These are phyloP conservation scores for Metrosideros polymorpha DNA, from an alignment of 441 rosid genomes.

Conservation along the genomic window DNA sequence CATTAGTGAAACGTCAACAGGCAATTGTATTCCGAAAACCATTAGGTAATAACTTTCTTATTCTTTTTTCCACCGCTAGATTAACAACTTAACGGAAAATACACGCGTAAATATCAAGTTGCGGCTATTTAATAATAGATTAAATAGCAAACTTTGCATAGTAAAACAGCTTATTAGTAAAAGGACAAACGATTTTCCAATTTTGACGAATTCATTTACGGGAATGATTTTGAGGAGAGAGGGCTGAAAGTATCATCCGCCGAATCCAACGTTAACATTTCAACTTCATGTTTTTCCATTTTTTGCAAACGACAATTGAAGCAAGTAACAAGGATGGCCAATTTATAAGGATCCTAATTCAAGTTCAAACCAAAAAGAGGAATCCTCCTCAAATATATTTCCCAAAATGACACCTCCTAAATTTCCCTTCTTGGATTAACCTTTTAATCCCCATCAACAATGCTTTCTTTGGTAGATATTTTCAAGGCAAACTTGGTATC, in stretches of 20 bases:
- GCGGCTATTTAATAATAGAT: background rate
- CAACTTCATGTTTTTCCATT: background rate
- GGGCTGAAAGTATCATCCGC: background rate
- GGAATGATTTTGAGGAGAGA: background rate
- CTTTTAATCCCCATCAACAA: background rate
- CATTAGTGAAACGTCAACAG: background rate
- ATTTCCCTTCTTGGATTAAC: background rate
- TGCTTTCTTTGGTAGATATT: background rate
- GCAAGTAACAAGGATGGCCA: background rate
- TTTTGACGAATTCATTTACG: background rate
- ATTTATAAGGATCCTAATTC: background rate
- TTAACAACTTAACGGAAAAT: background rate
- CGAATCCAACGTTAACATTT: background rate
- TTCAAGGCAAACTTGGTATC: background rate
- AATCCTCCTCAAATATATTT: background rate
- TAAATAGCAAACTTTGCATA: background rate
- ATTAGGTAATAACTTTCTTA: background rate
- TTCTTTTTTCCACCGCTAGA: background rate
- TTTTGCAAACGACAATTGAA: background rate
- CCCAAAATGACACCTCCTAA: background rate
- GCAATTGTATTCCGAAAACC: background rate
- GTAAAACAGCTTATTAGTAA: background rate
- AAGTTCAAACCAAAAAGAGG: background rate
- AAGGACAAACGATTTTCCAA: background rate
- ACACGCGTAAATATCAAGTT: background rate